Conservation (phyloP, 208 protist species). For the Leishmania major region DNA sequence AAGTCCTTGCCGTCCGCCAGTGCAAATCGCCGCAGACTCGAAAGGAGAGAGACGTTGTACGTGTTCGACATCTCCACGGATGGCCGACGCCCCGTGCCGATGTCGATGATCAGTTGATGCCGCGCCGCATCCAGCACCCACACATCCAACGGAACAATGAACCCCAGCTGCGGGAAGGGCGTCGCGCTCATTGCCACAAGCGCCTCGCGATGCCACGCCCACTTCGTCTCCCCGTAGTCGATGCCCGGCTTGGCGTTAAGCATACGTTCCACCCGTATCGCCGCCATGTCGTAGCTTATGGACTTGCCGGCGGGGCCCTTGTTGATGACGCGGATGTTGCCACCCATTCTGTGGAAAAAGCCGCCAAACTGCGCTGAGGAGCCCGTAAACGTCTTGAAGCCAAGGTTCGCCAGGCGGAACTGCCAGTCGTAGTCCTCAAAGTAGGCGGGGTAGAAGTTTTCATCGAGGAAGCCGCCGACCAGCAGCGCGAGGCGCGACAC, state of each 20-base stretch:
- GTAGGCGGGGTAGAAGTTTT: conserved; percentile 27
- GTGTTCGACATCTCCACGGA: conserved; percentile 19
- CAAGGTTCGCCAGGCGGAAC: conserved; percentile 6
- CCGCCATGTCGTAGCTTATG: conserved; percentile 11
- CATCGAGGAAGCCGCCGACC: conserved; percentile 21
- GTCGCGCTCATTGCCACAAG: neutral
- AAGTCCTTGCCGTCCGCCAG: neutral
- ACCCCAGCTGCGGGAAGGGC: neutral
- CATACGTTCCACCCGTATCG: conserved; percentile 13
- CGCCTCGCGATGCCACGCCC: conserved; percentile 24
- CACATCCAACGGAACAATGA: conserved; percentile 13
- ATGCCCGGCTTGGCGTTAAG: conserved; percentile 13
- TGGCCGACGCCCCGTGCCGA: neutral
- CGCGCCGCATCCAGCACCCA: conserved; percentile 19
- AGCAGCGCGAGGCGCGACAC: conserved; percentile 19
- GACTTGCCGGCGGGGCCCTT: neutral
- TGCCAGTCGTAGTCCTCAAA: conserved; percentile 28
- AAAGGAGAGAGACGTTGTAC: conserved; percentile 21
- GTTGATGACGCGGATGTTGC: conserved; percentile 25
- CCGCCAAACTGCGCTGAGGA: conserved; percentile 9
- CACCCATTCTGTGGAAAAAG: conserved; percentile 12
- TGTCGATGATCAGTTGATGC: conserved; percentile 8
- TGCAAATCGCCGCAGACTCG: neutral
- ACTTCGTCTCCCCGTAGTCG: conserved; percentile 26
- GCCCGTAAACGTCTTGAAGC: conserved; percentile 22